These are phyloP conservation scores for Ogataea glucozyma DNA, from an alignment of 805 yeast genomes.

Conservation along the genomic window DNA sequence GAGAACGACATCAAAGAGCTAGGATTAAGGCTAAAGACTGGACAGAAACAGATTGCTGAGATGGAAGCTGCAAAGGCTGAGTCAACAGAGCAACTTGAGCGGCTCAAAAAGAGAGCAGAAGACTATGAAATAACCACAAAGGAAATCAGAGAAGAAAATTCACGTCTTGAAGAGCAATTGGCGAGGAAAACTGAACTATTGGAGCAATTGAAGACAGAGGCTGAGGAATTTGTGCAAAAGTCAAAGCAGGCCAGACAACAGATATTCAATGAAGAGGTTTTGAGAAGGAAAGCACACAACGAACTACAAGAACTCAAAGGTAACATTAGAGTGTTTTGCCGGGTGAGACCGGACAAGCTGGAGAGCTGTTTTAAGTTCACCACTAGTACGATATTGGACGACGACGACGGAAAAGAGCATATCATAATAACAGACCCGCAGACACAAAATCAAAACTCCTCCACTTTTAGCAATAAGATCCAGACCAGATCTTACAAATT, in stretches of 20 bases:
- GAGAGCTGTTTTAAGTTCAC: slow-evolving; percentile 25
- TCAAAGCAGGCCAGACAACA: slow-evolving; percentile 29
- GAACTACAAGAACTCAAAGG: slow-evolving; percentile 85
- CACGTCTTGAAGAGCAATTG: slow-evolving; percentile 7
- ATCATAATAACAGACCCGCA: slow-evolving; percentile 30
- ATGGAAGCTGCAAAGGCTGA: not conserved
- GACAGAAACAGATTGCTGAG: not conserved
- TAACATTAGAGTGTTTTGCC: slow-evolving; percentile 86
- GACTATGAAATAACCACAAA: slow-evolving; percentile 10
- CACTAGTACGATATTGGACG: slow-evolving; percentile 18
- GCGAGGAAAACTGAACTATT: not conserved
- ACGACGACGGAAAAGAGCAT: slow-evolving; percentile 30
- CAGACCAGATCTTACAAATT: slow-evolving; percentile 42
- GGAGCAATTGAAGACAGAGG: slow-evolving; percentile 12
- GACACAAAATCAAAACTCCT: slow-evolving; percentile 3
- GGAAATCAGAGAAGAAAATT: slow-evolving; percentile 12
- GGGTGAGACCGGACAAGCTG: slow-evolving; percentile 63
- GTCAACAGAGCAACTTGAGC: not conserved
- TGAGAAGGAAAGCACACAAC: slow-evolving; percentile 67
- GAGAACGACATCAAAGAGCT: slow-evolving; percentile 1
- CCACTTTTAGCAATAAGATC: slow-evolving; percentile 9
- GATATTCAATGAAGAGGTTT: slow-evolving; percentile 31
- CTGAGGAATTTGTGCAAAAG: slow-evolving; percentile 27
- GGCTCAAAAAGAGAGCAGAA: slow-evolving; percentile 9
- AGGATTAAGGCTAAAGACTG: not conserved